Conservation (phyloP, 176 grass and related monocot species). For the Oropetium thomaeum region DNA sequence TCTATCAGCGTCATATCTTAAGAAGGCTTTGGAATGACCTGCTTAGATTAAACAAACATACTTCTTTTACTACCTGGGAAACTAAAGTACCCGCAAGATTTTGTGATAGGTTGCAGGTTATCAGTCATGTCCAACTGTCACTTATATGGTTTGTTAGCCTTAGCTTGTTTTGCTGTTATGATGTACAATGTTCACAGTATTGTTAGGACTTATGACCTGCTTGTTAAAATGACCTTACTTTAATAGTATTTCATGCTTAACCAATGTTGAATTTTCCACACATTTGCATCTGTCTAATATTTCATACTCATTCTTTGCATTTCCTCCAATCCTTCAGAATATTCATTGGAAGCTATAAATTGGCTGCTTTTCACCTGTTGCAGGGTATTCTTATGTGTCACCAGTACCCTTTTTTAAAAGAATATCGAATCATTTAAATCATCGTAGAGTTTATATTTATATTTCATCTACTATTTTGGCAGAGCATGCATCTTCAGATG, state of each 20-base stretch:
- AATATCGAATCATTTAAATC: background rate
- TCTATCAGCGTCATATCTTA: background rate
- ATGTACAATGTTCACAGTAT: background rate
- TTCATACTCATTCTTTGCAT: background rate
- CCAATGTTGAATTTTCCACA: background rate
- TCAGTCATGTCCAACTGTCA: background rate
- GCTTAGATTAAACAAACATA: background rate
- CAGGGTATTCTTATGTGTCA: background rate
- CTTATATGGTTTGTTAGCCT: background rate
- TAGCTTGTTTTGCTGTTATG: background rate
- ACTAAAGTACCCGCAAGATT: background rate
- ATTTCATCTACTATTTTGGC: constrained; percentile 15
- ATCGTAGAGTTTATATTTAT: background rate
- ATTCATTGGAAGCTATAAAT: background rate
- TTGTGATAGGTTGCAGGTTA: background rate
- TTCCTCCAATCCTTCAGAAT: background rate
- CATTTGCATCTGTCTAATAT: background rate
- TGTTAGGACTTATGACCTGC: background rate
- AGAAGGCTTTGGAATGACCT: background rate
- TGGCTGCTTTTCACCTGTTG: constrained; percentile 16
- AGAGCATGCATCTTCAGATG: constrained; percentile 26
- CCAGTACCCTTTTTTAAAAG: background rate
- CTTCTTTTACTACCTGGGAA: background rate
- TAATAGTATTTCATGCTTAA: background rate
- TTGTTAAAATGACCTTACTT: background rate